These are phyloP conservation scores for Aspergillus sclerotialis DNA, from an alignment of 2,329 filamentous ascomycete genomes.

Conservation along the genomic window DNA sequence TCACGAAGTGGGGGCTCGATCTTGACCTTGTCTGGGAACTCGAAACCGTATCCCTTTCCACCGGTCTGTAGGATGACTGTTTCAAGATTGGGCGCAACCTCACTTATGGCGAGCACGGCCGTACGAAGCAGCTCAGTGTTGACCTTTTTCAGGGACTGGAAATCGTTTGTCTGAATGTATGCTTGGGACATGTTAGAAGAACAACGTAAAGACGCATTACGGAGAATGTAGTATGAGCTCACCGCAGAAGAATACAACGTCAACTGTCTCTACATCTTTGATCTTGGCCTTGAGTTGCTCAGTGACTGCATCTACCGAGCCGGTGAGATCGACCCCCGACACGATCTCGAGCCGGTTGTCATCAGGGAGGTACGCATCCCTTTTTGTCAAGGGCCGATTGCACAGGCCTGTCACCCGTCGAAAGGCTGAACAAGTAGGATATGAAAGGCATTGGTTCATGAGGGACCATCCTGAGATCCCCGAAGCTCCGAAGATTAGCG, in stretches of 20 bases:
- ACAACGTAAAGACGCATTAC: neutral
- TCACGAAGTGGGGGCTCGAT: constrained; percentile 21
- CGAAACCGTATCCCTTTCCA: constrained; percentile 33
- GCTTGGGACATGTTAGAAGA: constrained; percentile 1
- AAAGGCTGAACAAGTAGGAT: constrained; percentile 24
- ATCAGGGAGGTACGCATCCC: constrained; percentile 24
- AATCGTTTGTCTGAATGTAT: constrained; percentile 13
- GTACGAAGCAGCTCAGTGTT: constrained; percentile 32
- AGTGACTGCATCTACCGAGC: constrained; percentile 7
- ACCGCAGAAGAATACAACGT: constrained; percentile 35
- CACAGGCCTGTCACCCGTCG: constrained; percentile 28
- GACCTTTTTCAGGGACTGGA: constrained; percentile 13
- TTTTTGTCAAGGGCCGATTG: constrained; percentile 25
- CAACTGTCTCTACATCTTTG: constrained; percentile 26
- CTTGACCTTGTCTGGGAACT: constrained; percentile 23
- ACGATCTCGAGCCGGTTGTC: constrained; percentile 27
- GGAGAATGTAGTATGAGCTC: constrained; percentile 3
- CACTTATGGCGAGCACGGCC: constrained; percentile 23
- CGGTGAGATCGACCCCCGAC: constrained; percentile 30
- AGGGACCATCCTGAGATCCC: constrained; percentile 35
- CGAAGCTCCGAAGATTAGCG: constrained; percentile 32
- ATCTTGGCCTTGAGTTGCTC: constrained; percentile 30
- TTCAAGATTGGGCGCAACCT: constrained; percentile 16
- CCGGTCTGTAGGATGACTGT: constrained; percentile 30
- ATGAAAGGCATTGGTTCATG: constrained; percentile 28